phyloP scores from a whole-genome alignment of 352 stramenopile species.

The Phytophthora constricta region DNA sequence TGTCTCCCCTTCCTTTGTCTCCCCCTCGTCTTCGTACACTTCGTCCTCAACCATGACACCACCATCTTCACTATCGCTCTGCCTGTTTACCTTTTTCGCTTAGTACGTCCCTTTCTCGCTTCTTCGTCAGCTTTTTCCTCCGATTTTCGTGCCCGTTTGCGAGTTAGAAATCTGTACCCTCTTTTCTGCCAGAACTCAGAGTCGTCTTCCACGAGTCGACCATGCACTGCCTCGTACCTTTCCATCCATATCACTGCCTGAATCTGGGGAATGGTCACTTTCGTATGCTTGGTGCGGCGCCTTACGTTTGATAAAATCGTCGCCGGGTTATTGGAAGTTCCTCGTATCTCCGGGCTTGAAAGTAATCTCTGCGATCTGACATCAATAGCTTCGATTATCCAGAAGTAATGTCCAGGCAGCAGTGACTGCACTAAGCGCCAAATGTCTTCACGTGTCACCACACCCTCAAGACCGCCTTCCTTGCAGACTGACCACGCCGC shows the following conservation, averaged over 20 bases:
- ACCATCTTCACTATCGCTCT: too few relatives aligned
- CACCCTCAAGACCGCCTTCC: constrained; percentile 40
- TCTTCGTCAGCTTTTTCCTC: neutral
- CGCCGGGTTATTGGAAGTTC: constrained; percentile 32
- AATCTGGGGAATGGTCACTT: constrained; percentile 18
- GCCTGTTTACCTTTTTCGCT: neutral
- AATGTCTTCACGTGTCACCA: constrained; percentile 47
- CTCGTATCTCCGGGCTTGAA: constrained; percentile 28
- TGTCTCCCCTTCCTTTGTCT: neutral
- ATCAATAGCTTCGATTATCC: constrained; percentile 37
- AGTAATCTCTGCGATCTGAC: constrained; percentile 9
- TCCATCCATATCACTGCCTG: constrained; percentile 58
- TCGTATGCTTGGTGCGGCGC: constrained; percentile 3
- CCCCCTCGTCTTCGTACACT: neutral
- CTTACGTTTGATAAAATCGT: constrained; percentile 35
- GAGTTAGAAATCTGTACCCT: neutral
- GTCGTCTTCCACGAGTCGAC: constrained; percentile 24
- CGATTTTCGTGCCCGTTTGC: neutral
- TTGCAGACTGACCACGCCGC: constrained; percentile 48
- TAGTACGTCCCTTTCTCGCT: neutral
- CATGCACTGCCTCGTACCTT: constrained; percentile 41
- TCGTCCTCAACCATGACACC: too few relatives aligned
- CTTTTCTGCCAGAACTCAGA: constrained; percentile 3
- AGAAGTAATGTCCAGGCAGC: constrained; percentile 46
- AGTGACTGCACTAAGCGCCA: constrained; percentile 39